These are phyloP conservation scores for Kwoniella mangroviensis DNA, from an alignment of 768 basidiomycete species.

Conservation along the genomic window DNA sequence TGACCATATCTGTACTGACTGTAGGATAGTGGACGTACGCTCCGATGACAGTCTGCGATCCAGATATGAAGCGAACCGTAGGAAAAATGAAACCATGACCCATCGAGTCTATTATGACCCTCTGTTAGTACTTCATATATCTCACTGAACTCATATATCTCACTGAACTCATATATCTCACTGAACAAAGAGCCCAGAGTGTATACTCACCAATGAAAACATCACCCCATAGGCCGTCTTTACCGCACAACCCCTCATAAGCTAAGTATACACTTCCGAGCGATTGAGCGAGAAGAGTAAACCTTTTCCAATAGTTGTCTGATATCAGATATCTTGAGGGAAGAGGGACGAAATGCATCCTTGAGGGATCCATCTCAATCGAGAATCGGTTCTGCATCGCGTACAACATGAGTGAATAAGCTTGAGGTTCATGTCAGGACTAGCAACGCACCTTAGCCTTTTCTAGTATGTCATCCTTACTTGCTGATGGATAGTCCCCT, in stretches of 20 bases:
- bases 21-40: conserved; percentile 97
- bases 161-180: background rate
- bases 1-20: conserved; percentile 91
- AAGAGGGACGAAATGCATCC: conserved; percentile 82
- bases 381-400: conserved; percentile 72
- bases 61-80: conserved; percentile 68
- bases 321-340: conserved; percentile 72
- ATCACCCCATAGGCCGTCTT: conserved; percentile 74
- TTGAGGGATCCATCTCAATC: conserved; percentile 69
- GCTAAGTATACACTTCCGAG: conserved; percentile 82
- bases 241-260: conserved; percentile 72
- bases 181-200: background rate
- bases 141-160: background rate
- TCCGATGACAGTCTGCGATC: conserved; percentile 68
- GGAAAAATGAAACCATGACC: conserved; percentile 95
- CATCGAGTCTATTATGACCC: conserved; percentile 77
- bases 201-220: conserved; percentile 76
- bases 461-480: conserved; percentile 76
- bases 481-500: conserved; percentile 74
- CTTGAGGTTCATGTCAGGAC: background rate
- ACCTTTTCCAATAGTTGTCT: conserved; percentile 80
- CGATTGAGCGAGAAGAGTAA: conserved; percentile 91
- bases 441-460: conserved; percentile 71
- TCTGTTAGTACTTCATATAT: background rate
- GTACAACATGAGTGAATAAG: background rate